A percentile compares a stretch with the other conserved stretches of the same genome.
Evolutionary conservation across 805 yeast genomes (phyloP).

Genomic region (Ogataea paradorogensis): DNA sequence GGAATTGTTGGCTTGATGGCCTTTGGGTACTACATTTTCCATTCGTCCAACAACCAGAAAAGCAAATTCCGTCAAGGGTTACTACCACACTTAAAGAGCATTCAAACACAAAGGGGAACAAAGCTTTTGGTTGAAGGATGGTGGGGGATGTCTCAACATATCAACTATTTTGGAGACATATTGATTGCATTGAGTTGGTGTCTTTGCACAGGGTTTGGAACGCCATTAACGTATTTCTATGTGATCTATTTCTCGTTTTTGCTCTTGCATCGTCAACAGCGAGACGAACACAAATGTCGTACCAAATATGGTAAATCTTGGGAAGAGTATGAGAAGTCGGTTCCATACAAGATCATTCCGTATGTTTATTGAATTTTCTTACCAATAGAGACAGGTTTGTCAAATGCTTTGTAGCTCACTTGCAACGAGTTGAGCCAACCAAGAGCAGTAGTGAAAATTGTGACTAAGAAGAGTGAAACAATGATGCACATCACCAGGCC

Average conservation of each 20-base stretch:
- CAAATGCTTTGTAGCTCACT: slow-evolving; percentile 80
- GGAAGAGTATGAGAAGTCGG: slow-evolving; percentile 74
- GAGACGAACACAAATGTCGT: slow-evolving; percentile 91
- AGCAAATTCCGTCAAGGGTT: slow-evolving; percentile 78
- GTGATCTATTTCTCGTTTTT: slow-evolving; percentile 78
- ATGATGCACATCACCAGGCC: slow-evolving; percentile 77
- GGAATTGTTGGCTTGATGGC: slow-evolving; percentile 44
- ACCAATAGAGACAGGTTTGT: slow-evolving; percentile 56
- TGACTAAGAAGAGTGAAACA: slow-evolving; percentile 58
- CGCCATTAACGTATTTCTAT: slow-evolving; percentile 86
- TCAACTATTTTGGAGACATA: slow-evolving; percentile 96
- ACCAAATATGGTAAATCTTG: slow-evolving; percentile 83
- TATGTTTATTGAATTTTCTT: slow-evolving; percentile 67
- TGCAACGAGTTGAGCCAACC: slow-evolving; percentile 69
- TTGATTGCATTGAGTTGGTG: slow-evolving; percentile 90
- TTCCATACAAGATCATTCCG: slow-evolving; percentile 90
- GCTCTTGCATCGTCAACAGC: slow-evolving; percentile 79
- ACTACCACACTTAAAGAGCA: slow-evolving; percentile 62
- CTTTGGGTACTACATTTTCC: slow-evolving; percentile 77
- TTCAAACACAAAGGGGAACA: slow-evolving; percentile 74
- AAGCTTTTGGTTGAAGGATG: slow-evolving; percentile 85
- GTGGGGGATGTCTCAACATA: slow-evolving; percentile 94
- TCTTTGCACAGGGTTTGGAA: slow-evolving; percentile 76
- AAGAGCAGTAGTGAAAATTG: slow-evolving; percentile 59
- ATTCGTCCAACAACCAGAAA: slow-evolving; percentile 81